These are phyloP conservation scores for Aureobasidium melanogenum DNA, from an alignment of 2,329 filamentous ascomycete species.

Conservation along the genomic window DNA sequence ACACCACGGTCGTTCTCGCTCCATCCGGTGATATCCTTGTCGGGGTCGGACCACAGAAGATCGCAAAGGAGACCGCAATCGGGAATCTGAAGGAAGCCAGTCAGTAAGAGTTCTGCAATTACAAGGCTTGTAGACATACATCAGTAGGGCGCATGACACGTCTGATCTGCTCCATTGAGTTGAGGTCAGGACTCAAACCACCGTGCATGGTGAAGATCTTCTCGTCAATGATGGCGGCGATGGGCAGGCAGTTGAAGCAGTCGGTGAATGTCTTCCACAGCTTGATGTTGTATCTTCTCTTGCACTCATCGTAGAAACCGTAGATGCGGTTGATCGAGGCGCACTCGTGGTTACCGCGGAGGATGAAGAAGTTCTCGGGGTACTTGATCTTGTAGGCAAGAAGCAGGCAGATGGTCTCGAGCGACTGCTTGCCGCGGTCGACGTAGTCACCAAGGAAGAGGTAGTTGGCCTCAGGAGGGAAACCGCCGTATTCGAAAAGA, in stretches of 20 bases:
- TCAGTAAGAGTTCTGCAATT: constrained; percentile 19
- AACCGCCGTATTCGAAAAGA: constrained; percentile 96
- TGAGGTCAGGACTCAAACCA: constrained; percentile 89
- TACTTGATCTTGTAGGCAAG: constrained; percentile 99
- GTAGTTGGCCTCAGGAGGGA: constrained; percentile 97
- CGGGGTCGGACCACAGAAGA: constrained; percentile 95
- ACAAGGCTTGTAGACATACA: constrained; percentile 51
- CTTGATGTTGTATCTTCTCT: constrained; percentile 98
- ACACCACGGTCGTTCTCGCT: constrained; percentile 98
- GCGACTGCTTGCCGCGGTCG: constrained; percentile 96
- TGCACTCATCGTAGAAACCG: constrained; percentile 99
- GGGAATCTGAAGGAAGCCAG: constrained; percentile 60
- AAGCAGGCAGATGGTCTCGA: constrained; percentile 95
- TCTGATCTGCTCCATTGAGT: constrained; percentile 99
- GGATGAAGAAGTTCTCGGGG: constrained; percentile 98
- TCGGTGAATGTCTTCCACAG: constrained; percentile 99
- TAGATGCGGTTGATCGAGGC: constrained; percentile 99
- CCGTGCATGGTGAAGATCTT: constrained; percentile 99
- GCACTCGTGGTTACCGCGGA: constrained; percentile 98
- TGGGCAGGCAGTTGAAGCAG: constrained; percentile 98
- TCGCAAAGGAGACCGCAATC: constrained; percentile 97
- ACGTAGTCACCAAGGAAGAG: constrained; percentile 99
- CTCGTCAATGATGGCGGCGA: constrained; percentile 97
- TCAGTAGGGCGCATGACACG: constrained; percentile 98
- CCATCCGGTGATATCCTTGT: constrained; percentile 99